Conservation (phyloP, 2,329 filamentous ascomycete genomes). For the Exserohilum turcica region DNA sequence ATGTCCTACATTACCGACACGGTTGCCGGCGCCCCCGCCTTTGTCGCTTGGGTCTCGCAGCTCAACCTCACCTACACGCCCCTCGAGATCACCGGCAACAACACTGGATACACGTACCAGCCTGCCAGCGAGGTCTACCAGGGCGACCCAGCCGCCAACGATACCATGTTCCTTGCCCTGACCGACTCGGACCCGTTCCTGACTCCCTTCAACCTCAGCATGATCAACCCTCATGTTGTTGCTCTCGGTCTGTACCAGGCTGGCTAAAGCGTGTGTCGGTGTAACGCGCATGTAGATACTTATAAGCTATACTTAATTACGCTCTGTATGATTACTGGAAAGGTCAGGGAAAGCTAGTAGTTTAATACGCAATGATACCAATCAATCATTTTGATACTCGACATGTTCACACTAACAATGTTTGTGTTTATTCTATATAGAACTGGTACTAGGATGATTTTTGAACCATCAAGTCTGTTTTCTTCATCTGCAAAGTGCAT, state of each 20-base stretch:
- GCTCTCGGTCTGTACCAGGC: conserved; percentile 78
- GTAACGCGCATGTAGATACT: not conserved
- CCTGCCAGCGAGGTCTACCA: conserved; percentile 70
- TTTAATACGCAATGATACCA: conserved; percentile 17
- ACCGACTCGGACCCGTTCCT: conserved; percentile 71
- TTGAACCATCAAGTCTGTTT: too few species aligned
- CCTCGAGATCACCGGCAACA: conserved; percentile 67
- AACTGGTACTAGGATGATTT: too few species aligned
- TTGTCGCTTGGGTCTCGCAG: conserved; percentile 77
- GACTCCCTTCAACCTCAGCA: conserved; percentile 76
- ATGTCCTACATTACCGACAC: conserved; percentile 76
- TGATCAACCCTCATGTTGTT: conserved; percentile 76
- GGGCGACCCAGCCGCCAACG: conserved; percentile 73
- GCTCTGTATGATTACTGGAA: conserved; percentile 9
- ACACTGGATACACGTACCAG: conserved; percentile 71
- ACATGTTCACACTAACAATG: too few species aligned
- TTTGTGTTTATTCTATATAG: too few species aligned
- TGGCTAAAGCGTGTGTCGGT: conserved; percentile 57
- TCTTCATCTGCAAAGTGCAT: too few species aligned
- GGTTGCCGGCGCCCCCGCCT: conserved; percentile 63
- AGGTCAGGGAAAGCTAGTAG: not conserved
- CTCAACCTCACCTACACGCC: conserved; percentile 62
- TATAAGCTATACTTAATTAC: conserved; percentile 11
- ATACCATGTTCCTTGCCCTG: conserved; percentile 78
- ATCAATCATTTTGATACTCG: not conserved